Conservation (phyloP, 139 green algal species). For the Dunaliella sp. region DNA sequence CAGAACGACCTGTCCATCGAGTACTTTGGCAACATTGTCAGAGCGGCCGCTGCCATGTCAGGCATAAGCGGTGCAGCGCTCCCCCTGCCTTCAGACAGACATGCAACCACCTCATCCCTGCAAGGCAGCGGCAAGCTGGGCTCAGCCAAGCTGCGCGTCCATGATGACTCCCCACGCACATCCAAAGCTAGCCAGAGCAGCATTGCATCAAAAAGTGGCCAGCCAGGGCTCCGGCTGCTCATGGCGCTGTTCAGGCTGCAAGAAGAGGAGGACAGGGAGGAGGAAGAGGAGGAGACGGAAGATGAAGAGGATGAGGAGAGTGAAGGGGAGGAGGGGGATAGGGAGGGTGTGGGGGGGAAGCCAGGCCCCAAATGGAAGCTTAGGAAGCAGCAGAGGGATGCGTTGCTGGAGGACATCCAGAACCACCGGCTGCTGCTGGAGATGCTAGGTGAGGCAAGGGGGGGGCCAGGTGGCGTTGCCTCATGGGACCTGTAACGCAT, state of each 20-base stretch:
- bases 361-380: background rate
- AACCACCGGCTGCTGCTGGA: background rate
- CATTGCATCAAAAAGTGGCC: no score
- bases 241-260: background rate
- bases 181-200: no score
- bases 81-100: background rate
- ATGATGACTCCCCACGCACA: no score
- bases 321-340: background rate
- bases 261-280: background rate
- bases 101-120: background rate
- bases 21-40: conserved; percentile 5
- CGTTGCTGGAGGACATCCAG: background rate
- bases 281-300: background rate
- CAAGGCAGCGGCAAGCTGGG: background rate
- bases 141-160: background rate
- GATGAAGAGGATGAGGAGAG: background rate
- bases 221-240: background rate
- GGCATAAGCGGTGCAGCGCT: background rate
- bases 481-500: no score
- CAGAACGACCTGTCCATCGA: conserved; percentile 12
- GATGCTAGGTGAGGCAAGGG: background rate
- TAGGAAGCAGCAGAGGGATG: background rate
- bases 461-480: no score
- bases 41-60: background rate
- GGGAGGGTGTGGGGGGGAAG: no score